Percentiles rank a stretch among this genome's conserved stretches.
phyloP scores from a whole-genome alignment of 2,329 filamentous ascomycete species.

The Talaromyces islandicus region DNA sequence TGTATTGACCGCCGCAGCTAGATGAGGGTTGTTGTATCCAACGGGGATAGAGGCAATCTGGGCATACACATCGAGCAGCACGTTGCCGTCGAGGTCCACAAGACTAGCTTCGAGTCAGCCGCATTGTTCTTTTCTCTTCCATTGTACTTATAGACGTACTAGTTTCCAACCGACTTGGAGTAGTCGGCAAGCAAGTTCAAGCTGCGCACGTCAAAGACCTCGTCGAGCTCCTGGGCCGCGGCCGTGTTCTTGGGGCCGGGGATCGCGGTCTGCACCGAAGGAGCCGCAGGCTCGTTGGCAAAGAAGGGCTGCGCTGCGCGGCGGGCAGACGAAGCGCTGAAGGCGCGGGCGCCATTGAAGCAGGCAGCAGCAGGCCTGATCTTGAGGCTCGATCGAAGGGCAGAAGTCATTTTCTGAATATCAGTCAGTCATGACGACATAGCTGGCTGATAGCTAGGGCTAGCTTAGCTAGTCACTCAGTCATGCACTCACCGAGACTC shows the following conservation, averaged over 20 bases:
- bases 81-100: conserved; percentile 46
- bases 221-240: conserved; percentile 62
- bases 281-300: conserved; percentile 53
- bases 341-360: conserved; percentile 27
- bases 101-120: conserved; percentile 25
- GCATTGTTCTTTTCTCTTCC: background rate
- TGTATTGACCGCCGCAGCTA: conserved; percentile 64
- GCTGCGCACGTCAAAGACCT: conserved; percentile 79
- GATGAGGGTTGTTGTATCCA: conserved; percentile 82
- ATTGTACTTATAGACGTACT: conserved; percentile 40
- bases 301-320: conserved; percentile 46
- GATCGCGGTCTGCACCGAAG: conserved; percentile 54
- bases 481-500: background rate
- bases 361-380: conserved; percentile 26
- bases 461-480: background rate
- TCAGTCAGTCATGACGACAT: background rate
- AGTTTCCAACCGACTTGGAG: conserved; percentile 70
- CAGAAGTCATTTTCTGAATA: conserved; percentile 24
- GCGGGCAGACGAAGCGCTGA: conserved; percentile 30
- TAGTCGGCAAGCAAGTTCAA: conserved; percentile 80
- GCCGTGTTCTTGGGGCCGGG: conserved; percentile 71
- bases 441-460: background rate
- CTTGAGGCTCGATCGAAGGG: conserved; percentile 30
- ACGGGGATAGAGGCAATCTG: conserved; percentile 91
- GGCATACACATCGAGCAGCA: conserved; percentile 53